phyloP scores from a whole-genome alignment of 768 basidiomycete species.

The Panaeolus cyanescens region DNA sequence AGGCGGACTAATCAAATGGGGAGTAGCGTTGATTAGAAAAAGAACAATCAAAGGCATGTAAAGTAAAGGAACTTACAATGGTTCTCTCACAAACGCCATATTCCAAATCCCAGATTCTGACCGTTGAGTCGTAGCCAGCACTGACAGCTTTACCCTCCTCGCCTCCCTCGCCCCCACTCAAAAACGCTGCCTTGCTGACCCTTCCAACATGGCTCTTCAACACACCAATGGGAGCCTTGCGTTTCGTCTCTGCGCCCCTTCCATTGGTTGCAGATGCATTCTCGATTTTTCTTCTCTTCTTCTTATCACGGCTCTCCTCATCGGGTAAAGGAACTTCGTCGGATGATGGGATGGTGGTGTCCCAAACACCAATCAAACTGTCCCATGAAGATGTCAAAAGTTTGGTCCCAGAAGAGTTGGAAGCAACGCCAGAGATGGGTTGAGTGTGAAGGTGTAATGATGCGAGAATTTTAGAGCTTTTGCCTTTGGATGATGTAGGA shows the following conservation, averaged over 20 bases:
- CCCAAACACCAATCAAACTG: conserved; percentile 80
- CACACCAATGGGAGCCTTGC: conserved; percentile 71
- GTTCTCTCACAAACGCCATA: conserved; percentile 70
- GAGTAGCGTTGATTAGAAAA: neutral
- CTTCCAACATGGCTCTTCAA: conserved; percentile 84
- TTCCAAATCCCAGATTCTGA: conserved; percentile 87
- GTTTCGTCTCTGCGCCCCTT: conserved; percentile 46
- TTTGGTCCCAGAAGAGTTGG: conserved; percentile 55
- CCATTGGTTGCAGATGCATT: conserved; percentile 43
- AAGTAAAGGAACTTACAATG: conserved; percentile 49
- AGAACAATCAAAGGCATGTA: neutral
- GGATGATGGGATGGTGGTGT: conserved; percentile 55
- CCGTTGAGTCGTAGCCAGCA: conserved; percentile 88
- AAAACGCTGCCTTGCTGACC: conserved; percentile 70
- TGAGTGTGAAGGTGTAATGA: conserved; percentile 84
- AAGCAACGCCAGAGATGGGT: conserved; percentile 71
- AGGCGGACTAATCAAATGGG: conserved; percentile 47
- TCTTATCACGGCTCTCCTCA: conserved; percentile 38
- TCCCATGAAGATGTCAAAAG: conserved; percentile 91
- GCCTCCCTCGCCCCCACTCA: conserved; percentile 16
- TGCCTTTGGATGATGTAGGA: conserved; percentile 8
- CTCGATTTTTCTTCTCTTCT: conserved; percentile 66
- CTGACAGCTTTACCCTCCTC: conserved; percentile 54
- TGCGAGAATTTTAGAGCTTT: conserved; percentile 49
- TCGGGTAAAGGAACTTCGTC: conserved; percentile 64